Conservation (phyloP, 2,329 filamentous ascomycete genomes). For the Pyricularia grisea region DNA sequence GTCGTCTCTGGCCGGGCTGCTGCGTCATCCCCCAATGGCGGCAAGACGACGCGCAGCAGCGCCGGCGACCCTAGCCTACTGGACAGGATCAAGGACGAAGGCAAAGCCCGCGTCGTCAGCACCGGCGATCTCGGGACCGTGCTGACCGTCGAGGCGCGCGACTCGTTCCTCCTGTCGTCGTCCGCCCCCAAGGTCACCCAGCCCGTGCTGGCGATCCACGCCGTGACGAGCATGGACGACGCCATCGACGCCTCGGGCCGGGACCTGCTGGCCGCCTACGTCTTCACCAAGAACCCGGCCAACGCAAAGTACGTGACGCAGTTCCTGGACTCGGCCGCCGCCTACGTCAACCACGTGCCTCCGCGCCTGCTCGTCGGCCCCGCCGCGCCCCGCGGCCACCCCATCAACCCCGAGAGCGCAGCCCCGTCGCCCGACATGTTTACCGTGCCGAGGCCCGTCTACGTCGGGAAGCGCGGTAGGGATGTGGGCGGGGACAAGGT, state of each 20-base stretch:
- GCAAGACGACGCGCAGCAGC: not conserved
- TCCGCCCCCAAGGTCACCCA: not conserved
- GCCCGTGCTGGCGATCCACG: not conserved
- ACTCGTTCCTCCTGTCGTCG: not conserved
- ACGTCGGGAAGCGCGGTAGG: not conserved
- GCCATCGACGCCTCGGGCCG: not conserved
- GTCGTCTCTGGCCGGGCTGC: not conserved
- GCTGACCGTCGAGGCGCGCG: not conserved
- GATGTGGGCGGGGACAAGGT: not conserved
- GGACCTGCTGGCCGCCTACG: not conserved
- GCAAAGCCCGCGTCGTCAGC: not conserved
- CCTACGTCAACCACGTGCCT: constrained; percentile 50
- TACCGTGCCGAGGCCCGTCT: not conserved
- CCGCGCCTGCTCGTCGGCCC: constrained; percentile 1
- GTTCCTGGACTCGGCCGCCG: constrained; percentile 38
- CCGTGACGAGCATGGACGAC: constrained; percentile 2
- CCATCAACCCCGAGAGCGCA: not conserved
- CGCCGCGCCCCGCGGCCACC: not conserved
- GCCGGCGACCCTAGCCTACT: not conserved
- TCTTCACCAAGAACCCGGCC: constrained; percentile 1
- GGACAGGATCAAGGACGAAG: not conserved
- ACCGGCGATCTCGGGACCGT: not conserved
- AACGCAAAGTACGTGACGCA: constrained; percentile 48
- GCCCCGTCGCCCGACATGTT: not conserved
- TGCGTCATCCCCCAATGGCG: not conserved